phyloP scores from a whole-genome alignment of 129 eudicot genomes.

The Helianthus annuus region HanXRQr2.0-SUNRISE NC_035445.2:159999713-160000212 shows the following conservation, averaged over 20 bases:
- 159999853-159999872: neutral
- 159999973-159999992: neutral
- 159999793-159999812: neutral
- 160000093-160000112: neutral
- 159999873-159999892: neutral
- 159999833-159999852: neutral
- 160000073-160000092: neutral
- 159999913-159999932: conserved; percentile 18
- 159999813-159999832: neutral
- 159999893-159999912: no score
- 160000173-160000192: no score
- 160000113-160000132: neutral
- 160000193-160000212: no score
- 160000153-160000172: no score
- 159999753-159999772: no score
- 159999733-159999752: no score
- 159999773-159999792: conserved; percentile 11
- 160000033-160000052: neutral
- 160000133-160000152: no score
- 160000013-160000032: neutral
- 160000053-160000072: no score
- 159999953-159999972: neutral
- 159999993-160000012: neutral
- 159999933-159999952: conserved; percentile 15
- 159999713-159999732: no score